Evolutionary conservation across 2,329 filamentous ascomycete species (phyloP), one percentile per base, ranked within the genome.

Genomic region (Xylaria sp.): DNA sequence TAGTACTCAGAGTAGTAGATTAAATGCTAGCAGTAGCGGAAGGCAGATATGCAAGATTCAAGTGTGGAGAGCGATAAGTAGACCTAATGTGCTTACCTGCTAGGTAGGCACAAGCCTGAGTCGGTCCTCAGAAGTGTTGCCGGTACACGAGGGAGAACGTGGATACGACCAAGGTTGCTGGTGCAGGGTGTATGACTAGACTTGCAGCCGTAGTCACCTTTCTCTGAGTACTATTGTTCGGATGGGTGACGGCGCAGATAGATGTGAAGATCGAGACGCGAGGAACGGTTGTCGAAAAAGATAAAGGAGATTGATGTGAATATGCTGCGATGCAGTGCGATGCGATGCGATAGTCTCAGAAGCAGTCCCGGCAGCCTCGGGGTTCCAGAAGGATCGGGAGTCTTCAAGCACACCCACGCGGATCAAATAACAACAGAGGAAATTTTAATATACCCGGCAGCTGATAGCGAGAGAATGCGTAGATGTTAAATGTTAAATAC

Each of bases 371-470:
- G 66, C 51, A 69, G 63, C 69, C 65, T 67, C 65, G 45, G 67
- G 42, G 62, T 76, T 76, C 74, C 69, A 75, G 73, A 75, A 75
- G 68, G 57, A 69, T 75, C 73, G 70, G 54, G 57, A 54, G 48
- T 50, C 19, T 45, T 47, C 21, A 36, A 48, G 47, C 19, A 32
- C 19, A 32, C 53, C 32, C 30, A 30, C 54, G n/a, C 19, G 1
- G n/a, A 36, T 51, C 30, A 32, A 12, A 47, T 11, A 47, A 45
- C 14, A 32, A 45, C 53, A 45, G 34, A 32, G 61, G 4, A 5
- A 47, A 19, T 17, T 19, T 8, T 19, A 19, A 47, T 17, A 47
- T 47, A 47, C 14, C 42, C 8, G 45, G 12, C 45, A 47, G 42
- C 42, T 12, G 45, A 12, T 51, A 47, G 65, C 36, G 36, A 50